Evolutionary conservation across 1,139 yeast species (phyloP), one percentile per base, ranked within the genome.

Genomic region (Nakaseomyces uthaithaninus): DNA sequence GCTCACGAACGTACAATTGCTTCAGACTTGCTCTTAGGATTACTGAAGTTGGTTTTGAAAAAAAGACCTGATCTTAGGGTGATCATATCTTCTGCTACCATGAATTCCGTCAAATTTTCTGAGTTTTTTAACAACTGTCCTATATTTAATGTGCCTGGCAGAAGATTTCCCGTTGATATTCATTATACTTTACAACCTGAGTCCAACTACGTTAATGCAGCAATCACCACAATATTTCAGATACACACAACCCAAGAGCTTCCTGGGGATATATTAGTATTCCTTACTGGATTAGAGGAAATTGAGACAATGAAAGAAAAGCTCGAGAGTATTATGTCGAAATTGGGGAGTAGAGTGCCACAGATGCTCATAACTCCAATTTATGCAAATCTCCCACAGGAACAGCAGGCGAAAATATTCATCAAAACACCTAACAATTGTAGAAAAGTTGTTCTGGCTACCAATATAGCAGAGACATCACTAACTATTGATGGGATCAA

Each of bases 381-480:
- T n/a, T 91, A 87, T 62, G 94, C 97, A 8, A 86, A 81, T 52
- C 64, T 91, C 40, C 96, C 97, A 0, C 73, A 86, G 1, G 95
- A 87, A 34, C 69, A 77, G 50, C 98, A 91, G 57, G 68, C 75
- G 17, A 70, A 68, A 47, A 86, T 91, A 28, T 91, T 91, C 57
- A 89, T 81, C 48, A 87, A 89, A 1, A 82, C 96, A 0, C 96
- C 96, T 0, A 69, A 70, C 1, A 74, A 75, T 27, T 66, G 85
- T 4, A 66, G 98, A 26, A 91, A 91, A 55, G 86, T 91, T n/a
- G 95, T 91, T 1, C 63, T 91, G 26, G 96, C 98, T 0, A 91
- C 98, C 0, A 91, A 91, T 54, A 89, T 91, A 49, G 98, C 98
- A 1, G 98, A 91, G 58, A 91, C 98, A 0, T 89, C 97, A 2